Conservation (phyloP, 805 yeast species). For the Yarrowia bubula region DNA sequence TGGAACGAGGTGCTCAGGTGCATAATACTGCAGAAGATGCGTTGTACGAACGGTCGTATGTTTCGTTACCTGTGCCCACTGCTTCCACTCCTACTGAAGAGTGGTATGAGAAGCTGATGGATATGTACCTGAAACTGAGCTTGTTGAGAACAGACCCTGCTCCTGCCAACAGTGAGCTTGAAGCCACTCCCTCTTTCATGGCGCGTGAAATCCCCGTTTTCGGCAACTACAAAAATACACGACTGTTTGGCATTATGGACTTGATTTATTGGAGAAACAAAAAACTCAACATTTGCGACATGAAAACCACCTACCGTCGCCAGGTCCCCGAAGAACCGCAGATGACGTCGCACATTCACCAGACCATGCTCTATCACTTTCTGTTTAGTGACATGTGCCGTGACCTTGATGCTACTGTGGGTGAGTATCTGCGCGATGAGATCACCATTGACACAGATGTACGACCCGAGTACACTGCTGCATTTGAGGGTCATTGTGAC, state of each 20-base stretch:
- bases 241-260: constrained; percentile 13
- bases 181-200: neutral
- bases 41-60: neutral
- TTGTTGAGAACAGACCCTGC: neutral
- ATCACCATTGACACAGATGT: neutral
- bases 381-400: constrained; percentile 3
- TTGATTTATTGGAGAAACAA: constrained; percentile 16
- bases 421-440: constrained; percentile 13
- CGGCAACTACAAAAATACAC: constrained; percentile 9
- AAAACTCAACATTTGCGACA: constrained; percentile 13
- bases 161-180: neutral
- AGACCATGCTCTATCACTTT: constrained; percentile 11
- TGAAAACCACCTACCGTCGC: neutral
- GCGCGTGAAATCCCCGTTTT: constrained; percentile 15
- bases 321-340: neutral
- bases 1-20: constrained; percentile 9
- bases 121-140: neutral
- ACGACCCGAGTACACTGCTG: neutral
- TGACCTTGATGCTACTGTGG: neutral
- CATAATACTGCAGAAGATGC: neutral
- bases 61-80: neutral
- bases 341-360: constrained; percentile 1
- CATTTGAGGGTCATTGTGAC: neutral
- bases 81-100: neutral
- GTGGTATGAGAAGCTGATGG: neutral